Conservation (phyloP, 1,284 basidiomycete species). For the Ustilago nuda region DNA sequence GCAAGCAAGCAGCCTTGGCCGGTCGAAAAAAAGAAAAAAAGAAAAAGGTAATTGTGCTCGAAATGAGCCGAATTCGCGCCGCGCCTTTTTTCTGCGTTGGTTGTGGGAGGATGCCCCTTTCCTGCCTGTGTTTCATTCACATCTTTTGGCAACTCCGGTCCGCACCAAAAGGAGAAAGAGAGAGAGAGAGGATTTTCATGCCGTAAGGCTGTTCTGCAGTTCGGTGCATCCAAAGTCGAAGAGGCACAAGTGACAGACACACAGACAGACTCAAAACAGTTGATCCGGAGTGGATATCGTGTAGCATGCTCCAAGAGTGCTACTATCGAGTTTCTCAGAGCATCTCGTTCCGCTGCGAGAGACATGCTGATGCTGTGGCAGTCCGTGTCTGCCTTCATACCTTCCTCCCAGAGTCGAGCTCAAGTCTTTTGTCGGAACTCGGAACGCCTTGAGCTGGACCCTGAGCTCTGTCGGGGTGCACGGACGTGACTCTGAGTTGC, state of each 20-base stretch:
- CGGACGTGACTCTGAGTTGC: not conserved
- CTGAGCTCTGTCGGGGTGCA: slow-evolving; percentile 9
- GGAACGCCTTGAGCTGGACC: not conserved
- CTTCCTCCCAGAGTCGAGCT: no score
- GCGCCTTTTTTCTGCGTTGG: not conserved
- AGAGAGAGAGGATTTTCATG: slow-evolving; percentile 6
- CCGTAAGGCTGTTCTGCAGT: not conserved
- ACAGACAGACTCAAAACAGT: not conserved
- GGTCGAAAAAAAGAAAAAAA: no score
- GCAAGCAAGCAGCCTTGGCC: not conserved
- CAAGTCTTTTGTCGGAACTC: not conserved
- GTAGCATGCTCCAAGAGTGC: slow-evolving; percentile 16
- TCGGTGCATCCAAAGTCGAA: not conserved
- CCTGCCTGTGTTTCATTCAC: not conserved
- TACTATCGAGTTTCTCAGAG: not conserved
- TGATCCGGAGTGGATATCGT: slow-evolving; percentile 3
- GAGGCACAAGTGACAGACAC: not conserved
- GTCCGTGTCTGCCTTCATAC: not conserved
- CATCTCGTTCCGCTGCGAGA: slow-evolving; percentile 2
- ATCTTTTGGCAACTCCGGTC: not conserved
- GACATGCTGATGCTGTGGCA: not conserved
- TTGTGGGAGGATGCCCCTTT: not conserved
- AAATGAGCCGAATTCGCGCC: slow-evolving; percentile 4
- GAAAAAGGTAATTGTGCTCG: slow-evolving; percentile 2
- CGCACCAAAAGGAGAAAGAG: not conserved